Evolutionary conservation across 805 yeast genomes (phyloP).

Genomic region (Isabelozyma gotoi): DNA sequence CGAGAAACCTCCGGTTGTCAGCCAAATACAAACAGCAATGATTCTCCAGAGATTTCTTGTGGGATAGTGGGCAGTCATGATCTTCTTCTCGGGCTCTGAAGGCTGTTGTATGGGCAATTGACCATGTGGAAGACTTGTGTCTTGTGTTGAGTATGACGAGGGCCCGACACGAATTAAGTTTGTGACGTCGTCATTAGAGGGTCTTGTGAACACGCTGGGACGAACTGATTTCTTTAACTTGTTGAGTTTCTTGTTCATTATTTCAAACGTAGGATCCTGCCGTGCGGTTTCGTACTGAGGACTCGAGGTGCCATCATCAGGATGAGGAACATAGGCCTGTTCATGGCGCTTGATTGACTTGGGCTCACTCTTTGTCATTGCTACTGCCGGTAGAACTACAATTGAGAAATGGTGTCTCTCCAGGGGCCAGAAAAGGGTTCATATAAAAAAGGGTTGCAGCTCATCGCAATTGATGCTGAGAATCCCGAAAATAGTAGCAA

Average conservation of each 20-base stretch:
- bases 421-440: not conserved
- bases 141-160: not conserved
- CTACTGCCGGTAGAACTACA: not conserved
- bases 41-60: conserved; percentile 18
- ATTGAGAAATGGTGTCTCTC: not conserved
- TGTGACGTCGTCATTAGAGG: conserved; percentile 9
- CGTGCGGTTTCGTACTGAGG: not conserved
- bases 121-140: not conserved
- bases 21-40: conserved; percentile 16
- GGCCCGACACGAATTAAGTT: conserved; percentile 1
- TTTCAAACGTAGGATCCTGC: not conserved
- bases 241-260: not conserved
- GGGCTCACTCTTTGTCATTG: not conserved
- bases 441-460: no score
- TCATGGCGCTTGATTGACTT: not conserved
- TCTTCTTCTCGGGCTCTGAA: not conserved
- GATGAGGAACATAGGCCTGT: not conserved
- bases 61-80: conserved; percentile 18
- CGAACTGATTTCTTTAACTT: not conserved
- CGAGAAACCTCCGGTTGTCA: conserved; percentile 17
- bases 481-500: no score
- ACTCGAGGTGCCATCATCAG: not conserved
- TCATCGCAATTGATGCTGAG: no score
- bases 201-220: conserved; percentile 3
- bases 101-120: not conserved